Base-by-base conservation (phyloP, 495 filamentous ascomycete species). In the Lophiostoma macrostomum region DNA sequence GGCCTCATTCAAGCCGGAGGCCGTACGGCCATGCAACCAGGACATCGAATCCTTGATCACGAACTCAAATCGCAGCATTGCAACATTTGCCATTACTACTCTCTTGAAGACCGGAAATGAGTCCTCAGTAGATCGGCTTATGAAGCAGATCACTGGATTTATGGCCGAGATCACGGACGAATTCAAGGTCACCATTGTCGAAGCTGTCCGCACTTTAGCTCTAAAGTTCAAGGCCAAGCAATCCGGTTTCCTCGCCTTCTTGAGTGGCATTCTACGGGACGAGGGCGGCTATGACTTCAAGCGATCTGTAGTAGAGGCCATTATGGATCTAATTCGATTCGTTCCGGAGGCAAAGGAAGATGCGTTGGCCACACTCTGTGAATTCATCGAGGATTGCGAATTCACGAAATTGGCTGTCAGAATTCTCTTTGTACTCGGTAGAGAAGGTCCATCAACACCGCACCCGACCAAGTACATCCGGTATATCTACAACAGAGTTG, bases 381-480 rank as follows among this genome's bases (percentile, higher is more conserved):
- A 99, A 67, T 99, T 99, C 70, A 97, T 99, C 58, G 93, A 99
- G 70, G 93, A 99, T 67, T 99, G 93, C 76, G 93, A 99, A 64
- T 99, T 96, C 69, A 96, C 93, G 14, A 99, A 99, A 73, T 79
- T 99, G 45, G 91, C 94, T 29, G 91, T 99, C 40, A 83, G 94
- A 36, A 90, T 97, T 54, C 74, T 99, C 30, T 91, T 97, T 72
- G 79, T 97, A 23, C 80, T 99, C 27, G 93, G 94, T 59, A 76
- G 87, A 20, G 93, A 99, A 74, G 94, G 93, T 16, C 94, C 94
- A 27, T 94, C 90, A 75, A 97, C 94, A 4, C 83, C 87, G 4
- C 87, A 95, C 59, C 94, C 93, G 3, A 97, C 91, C 47, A 97
- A 97, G 76, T 99, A 96, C 61, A 94, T 99, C 65, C 87, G 93